Conservation (phyloP, 805 yeast genomes). For the Monosporozyma aerobia region DNA sequence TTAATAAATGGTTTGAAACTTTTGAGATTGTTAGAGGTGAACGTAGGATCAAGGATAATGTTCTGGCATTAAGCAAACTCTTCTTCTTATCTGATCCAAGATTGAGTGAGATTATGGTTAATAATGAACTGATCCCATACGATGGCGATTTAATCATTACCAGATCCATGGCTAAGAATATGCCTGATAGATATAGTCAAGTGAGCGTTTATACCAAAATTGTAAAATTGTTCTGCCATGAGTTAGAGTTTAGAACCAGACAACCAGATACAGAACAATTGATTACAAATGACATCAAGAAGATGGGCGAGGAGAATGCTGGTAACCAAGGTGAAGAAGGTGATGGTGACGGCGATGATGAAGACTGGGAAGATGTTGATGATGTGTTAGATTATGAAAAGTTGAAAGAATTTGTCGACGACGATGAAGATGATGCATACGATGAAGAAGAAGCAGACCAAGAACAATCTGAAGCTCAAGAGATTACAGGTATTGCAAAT, state of each 20-base stretch:
- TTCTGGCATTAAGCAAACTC: slow-evolving; percentile 63
- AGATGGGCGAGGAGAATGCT: not conserved
- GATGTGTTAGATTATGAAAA: slow-evolving; percentile 61
- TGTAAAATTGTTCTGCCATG: slow-evolving; percentile 58
- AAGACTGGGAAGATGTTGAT: slow-evolving; percentile 72
- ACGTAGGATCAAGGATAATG: slow-evolving; percentile 53
- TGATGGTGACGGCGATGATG: slow-evolving; percentile 27
- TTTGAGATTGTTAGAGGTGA: slow-evolving; percentile 77
- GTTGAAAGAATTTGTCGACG: slow-evolving; percentile 39
- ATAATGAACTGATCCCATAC: slow-evolving; percentile 69
- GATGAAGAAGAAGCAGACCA: slow-evolving; percentile 16
- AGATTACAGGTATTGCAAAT: slow-evolving; percentile 11
- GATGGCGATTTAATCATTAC: slow-evolving; percentile 62
- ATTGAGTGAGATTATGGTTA: slow-evolving; percentile 45
- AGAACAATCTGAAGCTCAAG: slow-evolving; percentile 6
- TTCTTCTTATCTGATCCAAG: slow-evolving; percentile 49
- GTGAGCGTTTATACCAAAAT: slow-evolving; percentile 67
- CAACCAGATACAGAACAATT: slow-evolving; percentile 32
- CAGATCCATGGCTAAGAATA: slow-evolving; percentile 66
- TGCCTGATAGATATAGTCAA: slow-evolving; percentile 55
- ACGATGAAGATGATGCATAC: slow-evolving; percentile 25
- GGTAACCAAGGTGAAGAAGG: slow-evolving; percentile 5
- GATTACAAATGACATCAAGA: slow-evolving; percentile 25
- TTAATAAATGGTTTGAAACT: slow-evolving; percentile 76
- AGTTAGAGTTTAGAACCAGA: slow-evolving; percentile 54